A percentile compares a stretch with the other conserved stretches of the same genome.
phyloP scores from a whole-genome alignment of 2,329 filamentous ascomycete species.

The Cladophialophora chaetospira region DNA sequence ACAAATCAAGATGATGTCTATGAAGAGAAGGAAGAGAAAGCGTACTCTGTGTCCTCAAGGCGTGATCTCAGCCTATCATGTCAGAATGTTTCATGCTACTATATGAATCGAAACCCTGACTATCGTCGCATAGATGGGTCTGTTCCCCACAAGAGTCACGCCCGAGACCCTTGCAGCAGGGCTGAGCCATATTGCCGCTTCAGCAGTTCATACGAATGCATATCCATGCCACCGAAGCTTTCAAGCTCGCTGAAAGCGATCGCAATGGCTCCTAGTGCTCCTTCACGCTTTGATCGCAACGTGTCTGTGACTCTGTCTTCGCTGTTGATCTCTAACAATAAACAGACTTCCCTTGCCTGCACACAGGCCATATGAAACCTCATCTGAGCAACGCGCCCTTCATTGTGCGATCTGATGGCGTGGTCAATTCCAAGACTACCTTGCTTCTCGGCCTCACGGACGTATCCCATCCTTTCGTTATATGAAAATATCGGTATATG shows the following conservation, averaged over 20 bases:
- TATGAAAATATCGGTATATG: neutral
- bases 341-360: conserved; percentile 9
- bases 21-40: too few species aligned
- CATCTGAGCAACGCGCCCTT: conserved; percentile 18
- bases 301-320: neutral
- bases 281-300: conserved; percentile 2
- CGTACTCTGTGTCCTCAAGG: too few species aligned
- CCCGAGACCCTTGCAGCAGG: neutral
- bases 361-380: conserved; percentile 19
- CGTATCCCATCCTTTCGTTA: conserved; percentile 7
- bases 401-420: conserved; percentile 14
- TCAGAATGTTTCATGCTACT: neutral
- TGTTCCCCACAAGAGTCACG: neutral
- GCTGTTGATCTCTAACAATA: neutral
- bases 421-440: conserved; percentile 8
- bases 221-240: conserved; percentile 8
- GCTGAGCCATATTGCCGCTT: conserved; percentile 8
- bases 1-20: too few species aligned
- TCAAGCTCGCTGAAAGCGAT: conserved; percentile 6
- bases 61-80: too few species aligned
- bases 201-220: conserved; percentile 20
- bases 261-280: neutral
- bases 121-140: too few species aligned
- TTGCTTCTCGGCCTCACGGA: conserved; percentile 15
- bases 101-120: neutral